Base-by-base conservation (phyloP, 2,329 filamentous ascomycete species). In the Cercospora beticola region DNA sequence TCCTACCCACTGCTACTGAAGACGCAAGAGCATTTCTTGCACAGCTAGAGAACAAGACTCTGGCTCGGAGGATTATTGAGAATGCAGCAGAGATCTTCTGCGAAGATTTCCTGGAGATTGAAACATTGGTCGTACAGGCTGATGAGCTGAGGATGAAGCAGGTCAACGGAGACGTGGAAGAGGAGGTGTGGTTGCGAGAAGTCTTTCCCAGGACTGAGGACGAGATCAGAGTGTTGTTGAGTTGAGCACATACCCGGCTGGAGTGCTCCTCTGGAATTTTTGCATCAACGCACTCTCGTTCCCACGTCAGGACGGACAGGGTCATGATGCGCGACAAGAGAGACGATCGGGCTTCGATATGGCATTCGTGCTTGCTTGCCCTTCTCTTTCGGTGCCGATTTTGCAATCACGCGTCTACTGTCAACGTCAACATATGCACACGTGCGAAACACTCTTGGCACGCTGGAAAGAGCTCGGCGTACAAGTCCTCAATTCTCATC, bases 1-100 rank as follows among this genome's bases (percentile, higher is more conserved):
- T 98, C 81, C 83, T 99, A 26, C 94, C 95, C 0, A 96, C 93
- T 1, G 95, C 94, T 2, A 85, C 97, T 31, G 94, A 97, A 84
- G 95, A 99, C 78, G 94, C 94, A 2, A 89, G 92, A 74, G 91
- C 95, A 62, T 92, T 93, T 69, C 80, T 98, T 28, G 90, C 90
- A 71, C 84, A 87, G 52, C 81, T 99, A 1, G 89, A 91, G 70
- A 91, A 92, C 75, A 87, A 91, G 0, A 85, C 84, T 10, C 82
- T 97, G 67, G 90, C 91, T 14, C 87, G 92, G 59, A 85, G 89
- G 58, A 87, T 97, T 60, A 95, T 92, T 0, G 92, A 96, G 74
- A 88, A 91, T 71, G 94, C 94, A 0, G 92, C 93, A 0, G 89
- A 92, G 73, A 86, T 83, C 64, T 99, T 99, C 81, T 97, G 93